Evolutionary conservation across 2,329 filamentous ascomycete genomes (phyloP).

Genomic region (Cladosporium sp.): DNA sequence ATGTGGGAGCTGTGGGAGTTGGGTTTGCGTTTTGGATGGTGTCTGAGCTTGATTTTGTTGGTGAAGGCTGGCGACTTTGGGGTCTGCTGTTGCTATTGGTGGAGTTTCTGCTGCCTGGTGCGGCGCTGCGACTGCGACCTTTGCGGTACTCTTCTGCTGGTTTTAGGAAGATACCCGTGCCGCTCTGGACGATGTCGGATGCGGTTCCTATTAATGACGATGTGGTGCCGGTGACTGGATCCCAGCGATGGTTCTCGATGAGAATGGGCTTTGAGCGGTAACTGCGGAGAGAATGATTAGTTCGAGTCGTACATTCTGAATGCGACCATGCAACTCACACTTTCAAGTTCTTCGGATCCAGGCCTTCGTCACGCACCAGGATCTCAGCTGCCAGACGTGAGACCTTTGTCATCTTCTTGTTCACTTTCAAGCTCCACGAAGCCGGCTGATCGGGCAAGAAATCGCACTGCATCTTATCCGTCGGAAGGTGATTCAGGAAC

Average conservation of each 20-base stretch:
- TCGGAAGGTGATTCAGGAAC: slow-evolving; percentile 62
- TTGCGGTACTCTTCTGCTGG: slow-evolving; percentile 15
- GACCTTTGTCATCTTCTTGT: slow-evolving; percentile 3
- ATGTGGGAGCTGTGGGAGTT: no score
- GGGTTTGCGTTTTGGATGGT: not conserved
- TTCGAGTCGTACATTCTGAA: not conserved
- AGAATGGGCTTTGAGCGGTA: slow-evolving; percentile 15
- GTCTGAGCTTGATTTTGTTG: not conserved
- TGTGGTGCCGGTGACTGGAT: slow-evolving; percentile 5
- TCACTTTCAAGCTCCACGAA: slow-evolving; percentile 10
- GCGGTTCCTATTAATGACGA: slow-evolving; percentile 3
- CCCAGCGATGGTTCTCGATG: slow-evolving; percentile 19
- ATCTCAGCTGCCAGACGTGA: slow-evolving; percentile 15
- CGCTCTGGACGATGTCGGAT: not conserved
- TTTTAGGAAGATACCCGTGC: slow-evolving; percentile 8
- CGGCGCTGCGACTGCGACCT: slow-evolving; percentile 10
- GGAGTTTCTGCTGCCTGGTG: not conserved
- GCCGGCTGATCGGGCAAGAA: slow-evolving; percentile 12
- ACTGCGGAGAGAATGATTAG: not conserved
- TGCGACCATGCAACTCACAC: not conserved
- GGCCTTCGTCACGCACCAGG: slow-evolving; percentile 12
- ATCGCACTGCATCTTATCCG: slow-evolving; percentile 16
- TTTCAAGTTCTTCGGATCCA: slow-evolving; percentile 15
- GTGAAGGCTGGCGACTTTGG: not conserved
- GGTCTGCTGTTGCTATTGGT: not conserved